phyloP scores from a whole-genome alignment of 2,329 filamentous ascomycete species.

The Pseudogymnoascus destructans region DNA sequence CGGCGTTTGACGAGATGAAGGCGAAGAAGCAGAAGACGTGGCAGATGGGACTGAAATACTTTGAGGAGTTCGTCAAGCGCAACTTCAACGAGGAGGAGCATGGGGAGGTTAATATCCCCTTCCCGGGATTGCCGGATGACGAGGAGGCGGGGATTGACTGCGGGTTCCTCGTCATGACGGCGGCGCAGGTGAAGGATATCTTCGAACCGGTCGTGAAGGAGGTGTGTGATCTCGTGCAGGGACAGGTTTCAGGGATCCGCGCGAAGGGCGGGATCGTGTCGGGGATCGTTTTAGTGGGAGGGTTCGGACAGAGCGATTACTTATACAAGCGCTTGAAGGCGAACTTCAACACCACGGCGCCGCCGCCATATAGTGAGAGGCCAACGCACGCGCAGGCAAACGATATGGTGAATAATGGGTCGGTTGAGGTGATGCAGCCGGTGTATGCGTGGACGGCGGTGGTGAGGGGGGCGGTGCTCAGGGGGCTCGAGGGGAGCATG shows the following conservation, averaged over 20 bases:
- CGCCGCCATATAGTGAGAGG: slow-evolving; percentile 49
- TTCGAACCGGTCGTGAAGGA: slow-evolving; percentile 64
- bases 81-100: slow-evolving; percentile 72
- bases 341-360: slow-evolving; percentile 44
- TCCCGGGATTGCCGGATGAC: slow-evolving; percentile 64
- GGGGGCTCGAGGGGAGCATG: slow-evolving; percentile 66
- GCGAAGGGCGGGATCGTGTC: slow-evolving; percentile 48
- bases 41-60: slow-evolving; percentile 66
- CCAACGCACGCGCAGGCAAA: slow-evolving; percentile 49
- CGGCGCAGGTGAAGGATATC: slow-evolving; percentile 56
- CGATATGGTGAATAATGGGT: slow-evolving; percentile 36
- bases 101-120: slow-evolving; percentile 65
- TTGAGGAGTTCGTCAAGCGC: slow-evolving; percentile 74
- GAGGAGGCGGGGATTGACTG: slow-evolving; percentile 62
- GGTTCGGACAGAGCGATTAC: slow-evolving; percentile 69
- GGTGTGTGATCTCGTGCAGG: slow-evolving; percentile 54
- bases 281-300: slow-evolving; percentile 70
- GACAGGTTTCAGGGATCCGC: slow-evolving; percentile 51
- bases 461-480: slow-evolving; percentile 61
- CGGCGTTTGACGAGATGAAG: slow-evolving; percentile 62
- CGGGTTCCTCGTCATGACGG: slow-evolving; percentile 62
- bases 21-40: slow-evolving; percentile 65
- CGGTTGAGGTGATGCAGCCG: slow-evolving; percentile 69
- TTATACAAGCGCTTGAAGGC: slow-evolving; percentile 57
- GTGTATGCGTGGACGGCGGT: slow-evolving; percentile 74